These are phyloP conservation scores for Boletus rubroflammeus DNA, from an alignment of 768 basidiomycete species.

Conservation along the genomic window DNA sequence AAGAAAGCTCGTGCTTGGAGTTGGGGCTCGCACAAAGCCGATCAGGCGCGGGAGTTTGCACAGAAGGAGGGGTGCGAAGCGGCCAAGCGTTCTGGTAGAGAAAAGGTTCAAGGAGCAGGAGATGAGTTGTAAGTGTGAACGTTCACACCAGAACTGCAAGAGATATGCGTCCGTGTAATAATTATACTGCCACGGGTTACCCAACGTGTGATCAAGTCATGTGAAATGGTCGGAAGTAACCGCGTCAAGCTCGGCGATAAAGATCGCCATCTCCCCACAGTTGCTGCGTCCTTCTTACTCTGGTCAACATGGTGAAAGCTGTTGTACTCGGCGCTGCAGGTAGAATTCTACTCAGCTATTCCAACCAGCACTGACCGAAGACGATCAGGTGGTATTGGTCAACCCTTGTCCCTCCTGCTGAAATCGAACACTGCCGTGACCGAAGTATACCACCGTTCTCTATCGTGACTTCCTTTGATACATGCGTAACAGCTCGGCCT, in stretches of 20 bases:
- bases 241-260: constrained; percentile 15
- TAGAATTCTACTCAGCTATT: constrained; percentile 28
- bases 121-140: constrained; percentile 23
- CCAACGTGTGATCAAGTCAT: too few species aligned
- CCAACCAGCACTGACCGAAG: constrained; percentile 1
- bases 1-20: constrained; percentile 12
- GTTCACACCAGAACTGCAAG: background rate
- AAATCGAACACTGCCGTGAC: constrained; percentile 82
- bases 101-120: constrained; percentile 24
- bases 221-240: constrained; percentile 11
- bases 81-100: constrained; percentile 14
- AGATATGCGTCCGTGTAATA: background rate
- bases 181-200: background rate
- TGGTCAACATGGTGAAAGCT: constrained; percentile 52
- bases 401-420: constrained; percentile 89
- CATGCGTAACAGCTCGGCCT: constrained; percentile 60
- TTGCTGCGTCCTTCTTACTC: background rate
- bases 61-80: constrained; percentile 9
- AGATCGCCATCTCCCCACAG: background rate
- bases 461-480: constrained; percentile 1
- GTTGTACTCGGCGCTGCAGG: constrained; percentile 97
- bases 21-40: constrained; percentile 26
- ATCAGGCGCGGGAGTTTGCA: constrained; percentile 17
- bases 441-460: constrained; percentile 43
- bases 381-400: constrained; percentile 85